A percentile compares a stretch with the other conserved stretches of the same genome.
Evolutionary conservation across 805 yeast species (phyloP).

Genomic region (Pichia thaimueangensis): DNA sequence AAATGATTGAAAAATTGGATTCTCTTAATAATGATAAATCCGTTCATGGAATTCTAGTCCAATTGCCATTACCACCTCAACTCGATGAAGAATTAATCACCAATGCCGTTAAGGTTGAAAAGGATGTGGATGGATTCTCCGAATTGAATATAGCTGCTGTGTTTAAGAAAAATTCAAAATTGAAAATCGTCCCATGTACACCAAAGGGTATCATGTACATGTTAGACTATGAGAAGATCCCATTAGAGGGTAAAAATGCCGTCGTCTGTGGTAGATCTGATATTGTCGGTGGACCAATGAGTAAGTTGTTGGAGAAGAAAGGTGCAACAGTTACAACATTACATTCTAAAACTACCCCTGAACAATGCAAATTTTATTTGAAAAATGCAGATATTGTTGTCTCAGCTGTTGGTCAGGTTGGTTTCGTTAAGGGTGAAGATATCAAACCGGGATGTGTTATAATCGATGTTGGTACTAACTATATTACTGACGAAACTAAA

Average conservation of each 20-base stretch:
- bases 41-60: conserved; percentile 84
- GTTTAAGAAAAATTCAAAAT: conserved; percentile 77
- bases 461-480: conserved; percentile 94
- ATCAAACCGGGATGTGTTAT: conserved; percentile 79
- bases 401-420: conserved; percentile 86
- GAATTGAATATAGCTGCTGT: conserved; percentile 85
- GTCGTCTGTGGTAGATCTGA: conserved; percentile 94
- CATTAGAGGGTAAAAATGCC: conserved; percentile 71
- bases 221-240: conserved; percentile 61
- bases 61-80: conserved; percentile 80
- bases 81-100: conserved; percentile 77
- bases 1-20: conserved; percentile 52
- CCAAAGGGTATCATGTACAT: conserved; percentile 88
- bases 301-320: conserved; percentile 68
- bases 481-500: conserved; percentile 64
- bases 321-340: conserved; percentile 87
- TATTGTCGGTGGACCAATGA: conserved; percentile 92
- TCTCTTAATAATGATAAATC: conserved; percentile 64
- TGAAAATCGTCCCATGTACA: conserved; percentile 86
- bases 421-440: conserved; percentile 82
- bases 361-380: conserved; percentile 46
- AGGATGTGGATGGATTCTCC: conserved; percentile 96
- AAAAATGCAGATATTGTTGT: conserved; percentile 78
- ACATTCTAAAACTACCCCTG: conserved; percentile 65
- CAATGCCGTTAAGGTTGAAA: conserved; percentile 68